phyloP scores from a whole-genome alignment of 108 stramenopile species.

The Discostella pseudostelligera region DNA sequence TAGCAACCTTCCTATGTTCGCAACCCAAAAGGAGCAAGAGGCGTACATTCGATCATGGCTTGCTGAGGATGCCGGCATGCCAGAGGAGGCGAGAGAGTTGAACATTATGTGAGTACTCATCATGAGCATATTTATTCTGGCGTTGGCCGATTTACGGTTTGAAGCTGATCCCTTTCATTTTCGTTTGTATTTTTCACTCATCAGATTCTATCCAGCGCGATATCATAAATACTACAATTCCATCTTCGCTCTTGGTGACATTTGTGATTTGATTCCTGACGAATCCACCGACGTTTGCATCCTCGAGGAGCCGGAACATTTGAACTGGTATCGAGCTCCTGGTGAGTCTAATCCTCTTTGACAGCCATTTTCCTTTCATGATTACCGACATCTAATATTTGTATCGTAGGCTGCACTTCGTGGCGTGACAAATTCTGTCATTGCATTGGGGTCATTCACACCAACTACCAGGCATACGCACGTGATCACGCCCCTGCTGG shows the following conservation, averaged over 20 bases:
- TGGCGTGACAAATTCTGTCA: constrained; percentile 84
- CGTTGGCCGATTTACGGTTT: too few species aligned
- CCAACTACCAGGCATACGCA: constrained; percentile 78
- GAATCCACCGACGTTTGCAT: constrained; percentile 61
- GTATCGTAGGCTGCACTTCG: constrained; percentile 24
- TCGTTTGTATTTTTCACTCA: too few species aligned
- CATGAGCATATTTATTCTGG: too few species aligned
- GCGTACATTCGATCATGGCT: constrained; percentile 72
- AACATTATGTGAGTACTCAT: too few species aligned
- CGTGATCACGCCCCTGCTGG: constrained; percentile 40
- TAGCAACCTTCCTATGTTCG: constrained; percentile 41
- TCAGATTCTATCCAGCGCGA: constrained; percentile 60
- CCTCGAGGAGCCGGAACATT: constrained; percentile 90
- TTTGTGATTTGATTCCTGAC: constrained; percentile 40
- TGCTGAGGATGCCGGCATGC: constrained; percentile 51
- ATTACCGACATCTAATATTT: not conserved
- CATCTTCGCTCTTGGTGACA: constrained; percentile 79
- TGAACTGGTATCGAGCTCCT: constrained; percentile 82
- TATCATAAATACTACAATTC: constrained; percentile 53
- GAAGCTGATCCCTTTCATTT: too few species aligned
- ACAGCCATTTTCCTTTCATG: not conserved
- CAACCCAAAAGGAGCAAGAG: constrained; percentile 57
- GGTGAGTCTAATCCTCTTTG: not conserved
- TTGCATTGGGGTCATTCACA: constrained; percentile 86
- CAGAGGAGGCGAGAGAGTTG: constrained; percentile 51